Evolutionary conservation across 495 filamentous ascomycete species (phyloP).

Genomic region (Mycothermus thermophilus): DNA sequence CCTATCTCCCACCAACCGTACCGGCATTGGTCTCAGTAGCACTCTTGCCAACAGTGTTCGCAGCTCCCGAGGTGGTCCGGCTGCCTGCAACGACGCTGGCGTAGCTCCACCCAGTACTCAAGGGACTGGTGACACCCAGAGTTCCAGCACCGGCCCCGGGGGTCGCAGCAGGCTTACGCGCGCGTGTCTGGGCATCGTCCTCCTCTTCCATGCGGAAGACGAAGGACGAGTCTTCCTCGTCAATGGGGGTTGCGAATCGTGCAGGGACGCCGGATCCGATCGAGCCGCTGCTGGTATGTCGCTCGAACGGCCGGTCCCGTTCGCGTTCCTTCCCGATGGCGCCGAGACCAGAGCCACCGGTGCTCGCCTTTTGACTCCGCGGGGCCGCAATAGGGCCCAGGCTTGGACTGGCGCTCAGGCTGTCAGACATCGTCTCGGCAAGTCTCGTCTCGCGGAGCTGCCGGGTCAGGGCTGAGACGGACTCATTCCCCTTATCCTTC

Average conservation of each 20-base stretch:
- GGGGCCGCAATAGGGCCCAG: no score
- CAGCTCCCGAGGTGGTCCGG: not conserved
- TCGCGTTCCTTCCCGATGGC: constrained; percentile 24
- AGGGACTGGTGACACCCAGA: constrained; percentile 20
- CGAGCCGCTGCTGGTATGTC: constrained; percentile 39
- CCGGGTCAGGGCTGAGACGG: constrained; percentile 56
- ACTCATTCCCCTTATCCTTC: constrained; percentile 32
- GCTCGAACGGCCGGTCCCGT: constrained; percentile 25
- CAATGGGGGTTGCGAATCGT: constrained; percentile 53
- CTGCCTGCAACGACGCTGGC: constrained; percentile 23
- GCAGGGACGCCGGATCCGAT: constrained; percentile 35
- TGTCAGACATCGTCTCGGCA: no score
- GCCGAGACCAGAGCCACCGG: constrained; percentile 9
- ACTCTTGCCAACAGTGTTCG: constrained; percentile 9
- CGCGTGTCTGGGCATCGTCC: constrained; percentile 37
- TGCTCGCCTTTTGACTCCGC: constrained; percentile 17
- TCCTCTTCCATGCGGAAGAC: constrained; percentile 80
- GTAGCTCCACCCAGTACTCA: constrained; percentile 25
- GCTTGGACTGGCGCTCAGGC: no score
- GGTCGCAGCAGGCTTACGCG: constrained; percentile 25
- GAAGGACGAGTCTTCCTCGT: constrained; percentile 57
- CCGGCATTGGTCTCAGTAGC: constrained; percentile 5
- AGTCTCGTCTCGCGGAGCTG: constrained; percentile 48
- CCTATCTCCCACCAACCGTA: no score
- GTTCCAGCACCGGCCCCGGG: constrained; percentile 19